A percentile compares a stretch with the other conserved stretches of the same genome.
Conservation (phyloP, 441 rosid genomes). For the Hura crepitans region DNA sequence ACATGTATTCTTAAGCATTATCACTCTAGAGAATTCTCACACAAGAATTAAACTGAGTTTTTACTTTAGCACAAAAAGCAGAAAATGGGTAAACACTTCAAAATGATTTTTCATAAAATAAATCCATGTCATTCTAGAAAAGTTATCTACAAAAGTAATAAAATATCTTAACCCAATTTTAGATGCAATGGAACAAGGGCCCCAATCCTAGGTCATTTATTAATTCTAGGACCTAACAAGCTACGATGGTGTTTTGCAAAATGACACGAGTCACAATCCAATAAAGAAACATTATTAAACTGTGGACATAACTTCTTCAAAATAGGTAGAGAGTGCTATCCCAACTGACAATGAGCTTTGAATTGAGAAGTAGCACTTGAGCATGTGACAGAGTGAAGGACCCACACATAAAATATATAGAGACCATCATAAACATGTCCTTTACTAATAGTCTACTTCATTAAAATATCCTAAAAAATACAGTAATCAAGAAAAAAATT, state of each 20-base stretch:
- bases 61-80: neutral
- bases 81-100: neutral
- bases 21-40: no score
- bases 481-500: neutral
- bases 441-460: neutral
- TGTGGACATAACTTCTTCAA: no score
- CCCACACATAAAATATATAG: no score
- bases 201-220: neutral
- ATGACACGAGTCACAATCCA: no score
- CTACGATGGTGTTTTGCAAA: no score
- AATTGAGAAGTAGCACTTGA: neutral
- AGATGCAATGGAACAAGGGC: neutral
- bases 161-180: no score
- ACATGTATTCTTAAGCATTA: neutral
- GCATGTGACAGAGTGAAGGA: neutral
- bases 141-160: no score
- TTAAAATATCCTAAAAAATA: neutral
- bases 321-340: neutral
- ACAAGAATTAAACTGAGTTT: slow-evolving; percentile 1
- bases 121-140: no score
- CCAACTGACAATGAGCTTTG: neutral
- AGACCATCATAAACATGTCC: no score
- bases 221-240: neutral
- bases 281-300: no score
- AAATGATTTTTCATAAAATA: neutral